These are phyloP conservation scores for Chlorophyllum brunneum DNA, from an alignment of 768 basidiomycete species.

Conservation along the genomic window DNA sequence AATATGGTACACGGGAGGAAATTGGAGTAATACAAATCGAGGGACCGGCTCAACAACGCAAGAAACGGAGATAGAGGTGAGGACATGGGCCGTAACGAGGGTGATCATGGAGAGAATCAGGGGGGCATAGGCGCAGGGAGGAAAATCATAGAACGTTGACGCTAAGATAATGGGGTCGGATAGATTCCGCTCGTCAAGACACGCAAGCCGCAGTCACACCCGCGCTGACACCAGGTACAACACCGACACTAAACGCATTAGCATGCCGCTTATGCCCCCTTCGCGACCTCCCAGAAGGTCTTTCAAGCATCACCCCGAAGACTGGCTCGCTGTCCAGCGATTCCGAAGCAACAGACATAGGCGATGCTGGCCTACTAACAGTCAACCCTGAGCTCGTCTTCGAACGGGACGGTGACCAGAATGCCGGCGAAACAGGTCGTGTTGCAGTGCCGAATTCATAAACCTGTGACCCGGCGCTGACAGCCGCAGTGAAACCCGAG, in stretches of 20 bases:
- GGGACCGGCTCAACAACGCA: background rate
- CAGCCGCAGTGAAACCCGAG: background rate
- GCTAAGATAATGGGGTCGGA: background rate
- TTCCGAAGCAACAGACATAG: constrained; percentile 1
- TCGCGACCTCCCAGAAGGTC: background rate
- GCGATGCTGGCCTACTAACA: background rate
- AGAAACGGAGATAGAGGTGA: background rate
- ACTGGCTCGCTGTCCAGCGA: constrained; percentile 5
- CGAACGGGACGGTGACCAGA: constrained; percentile 6
- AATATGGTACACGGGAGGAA: constrained; percentile 3
- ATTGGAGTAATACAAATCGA: constrained; percentile 3
- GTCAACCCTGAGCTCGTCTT: background rate
- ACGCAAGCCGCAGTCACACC: constrained; percentile 8
- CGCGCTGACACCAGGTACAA: background rate
- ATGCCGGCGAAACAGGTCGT: constrained; percentile 1
- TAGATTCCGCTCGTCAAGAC: too few relatives aligned
- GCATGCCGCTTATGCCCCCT: background rate
- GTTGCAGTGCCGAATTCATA: constrained; percentile 10
- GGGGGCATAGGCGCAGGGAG: background rate
- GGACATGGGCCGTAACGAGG: background rate
- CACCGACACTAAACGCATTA: background rate
- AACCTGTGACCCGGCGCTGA: background rate
- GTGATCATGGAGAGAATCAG: background rate
- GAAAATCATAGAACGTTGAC: background rate
- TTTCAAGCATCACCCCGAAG: constrained; percentile 4